Conservation (phyloP, 371 early-diverging fungal species). For the Syncephalastrum monosporum region DNA sequence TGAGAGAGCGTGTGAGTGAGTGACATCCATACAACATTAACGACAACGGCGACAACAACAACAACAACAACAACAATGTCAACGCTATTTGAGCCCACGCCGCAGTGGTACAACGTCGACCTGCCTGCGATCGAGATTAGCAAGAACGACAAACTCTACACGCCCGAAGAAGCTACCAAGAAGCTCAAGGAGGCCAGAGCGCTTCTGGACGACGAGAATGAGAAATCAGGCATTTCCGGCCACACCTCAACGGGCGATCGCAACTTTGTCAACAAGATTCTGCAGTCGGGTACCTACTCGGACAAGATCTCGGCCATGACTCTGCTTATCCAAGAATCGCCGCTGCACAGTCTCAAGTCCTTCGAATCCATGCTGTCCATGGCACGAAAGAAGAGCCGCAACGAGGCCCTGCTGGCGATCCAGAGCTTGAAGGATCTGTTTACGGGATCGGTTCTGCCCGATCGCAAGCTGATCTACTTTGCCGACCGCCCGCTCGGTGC, state of each 20-base stretch:
- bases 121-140: slow-evolving; percentile 30
- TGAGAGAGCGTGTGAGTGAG: no score
- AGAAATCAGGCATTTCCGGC: slow-evolving; percentile 60
- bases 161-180: slow-evolving; percentile 38
- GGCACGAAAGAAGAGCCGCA: slow-evolving; percentile 86
- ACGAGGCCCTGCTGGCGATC: slow-evolving; percentile 84
- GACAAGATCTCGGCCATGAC: slow-evolving; percentile 95
- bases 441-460: slow-evolving; percentile 68
- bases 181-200: slow-evolving; percentile 61
- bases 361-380: slow-evolving; percentile 82
- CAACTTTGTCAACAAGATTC: slow-evolving; percentile 82
- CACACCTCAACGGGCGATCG: slow-evolving; percentile 72
- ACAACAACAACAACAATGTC: no score
- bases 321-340: slow-evolving; percentile 88
- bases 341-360: slow-evolving; percentile 79
- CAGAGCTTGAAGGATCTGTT: slow-evolving; percentile 91
- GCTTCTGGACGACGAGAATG: slow-evolving; percentile 69
- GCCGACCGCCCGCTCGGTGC: slow-evolving; percentile 78
- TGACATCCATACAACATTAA: no score
- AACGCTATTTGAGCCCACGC: slow-evolving; percentile 37
- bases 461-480: slow-evolving; percentile 89
- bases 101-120: slow-evolving; percentile 51
- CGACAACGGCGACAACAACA: no score
- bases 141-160: slow-evolving; percentile 24
- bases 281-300: slow-evolving; percentile 87